Evolutionary conservation across 2,329 filamentous ascomycete genomes (phyloP).

Genomic region (Pestalotiopsis sp.): DNA sequence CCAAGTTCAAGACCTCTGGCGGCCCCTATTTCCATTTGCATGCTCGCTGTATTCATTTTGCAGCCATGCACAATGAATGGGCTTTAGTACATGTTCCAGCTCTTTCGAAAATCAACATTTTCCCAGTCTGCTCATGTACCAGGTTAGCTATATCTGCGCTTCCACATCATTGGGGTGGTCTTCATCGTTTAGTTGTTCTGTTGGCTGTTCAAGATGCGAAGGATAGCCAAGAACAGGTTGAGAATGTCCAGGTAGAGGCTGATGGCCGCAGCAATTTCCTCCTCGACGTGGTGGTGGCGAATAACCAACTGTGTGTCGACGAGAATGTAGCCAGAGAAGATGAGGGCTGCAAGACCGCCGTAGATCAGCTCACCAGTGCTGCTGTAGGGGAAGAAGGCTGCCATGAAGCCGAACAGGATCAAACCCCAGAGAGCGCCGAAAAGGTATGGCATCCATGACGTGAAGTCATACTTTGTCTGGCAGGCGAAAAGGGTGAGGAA

Average conservation of each 20-base stretch:
- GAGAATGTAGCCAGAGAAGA: constrained; percentile 94
- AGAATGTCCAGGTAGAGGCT: constrained; percentile 95
- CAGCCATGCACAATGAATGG: background rate
- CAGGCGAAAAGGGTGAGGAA: constrained; percentile 87
- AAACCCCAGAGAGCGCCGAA: constrained; percentile 89
- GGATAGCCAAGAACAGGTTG: constrained; percentile 94
- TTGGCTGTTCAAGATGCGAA: constrained; percentile 95
- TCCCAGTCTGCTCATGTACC: background rate
- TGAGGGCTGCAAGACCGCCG: constrained; percentile 76
- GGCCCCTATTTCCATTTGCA: background rate
- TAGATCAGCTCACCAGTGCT: constrained; percentile 85
- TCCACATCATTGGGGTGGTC: background rate
- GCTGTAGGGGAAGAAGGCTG: constrained; percentile 82
- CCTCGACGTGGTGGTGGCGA: constrained; percentile 95
- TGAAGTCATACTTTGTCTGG: constrained; percentile 98
- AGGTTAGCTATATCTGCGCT: background rate
- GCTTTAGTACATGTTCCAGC: background rate
- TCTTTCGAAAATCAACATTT: background rate
- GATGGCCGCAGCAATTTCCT: constrained; percentile 95
- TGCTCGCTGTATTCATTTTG: background rate
- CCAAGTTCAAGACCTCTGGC: background rate
- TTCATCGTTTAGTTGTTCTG: constrained; percentile 66
- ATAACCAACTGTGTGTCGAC: constrained; percentile 96
- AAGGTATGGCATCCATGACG: constrained; percentile 93
- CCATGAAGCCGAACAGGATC: constrained; percentile 91